Evolutionary conservation across 495 filamentous ascomycete genomes (phyloP).

Genomic region (Hypoxylon subgilvum): DNA sequence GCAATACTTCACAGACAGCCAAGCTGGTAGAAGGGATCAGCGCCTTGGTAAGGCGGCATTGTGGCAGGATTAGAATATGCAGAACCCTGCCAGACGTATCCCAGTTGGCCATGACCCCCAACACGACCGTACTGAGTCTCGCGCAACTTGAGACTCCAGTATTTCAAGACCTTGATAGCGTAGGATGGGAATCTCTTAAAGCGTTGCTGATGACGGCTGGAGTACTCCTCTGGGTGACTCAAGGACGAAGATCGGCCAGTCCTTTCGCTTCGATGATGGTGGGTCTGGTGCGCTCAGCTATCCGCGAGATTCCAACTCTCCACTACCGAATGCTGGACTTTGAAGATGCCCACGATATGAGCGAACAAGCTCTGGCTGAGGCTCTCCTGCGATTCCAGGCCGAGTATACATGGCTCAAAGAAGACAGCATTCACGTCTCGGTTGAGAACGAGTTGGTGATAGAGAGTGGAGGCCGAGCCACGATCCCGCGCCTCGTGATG

Average conservation of each 20-base stretch:
- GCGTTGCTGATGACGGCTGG: neutral
- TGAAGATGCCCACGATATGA: neutral
- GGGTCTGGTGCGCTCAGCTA: slow-evolving; percentile 11
- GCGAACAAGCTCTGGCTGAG: neutral
- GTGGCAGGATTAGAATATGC: no score
- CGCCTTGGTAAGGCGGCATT: no score
- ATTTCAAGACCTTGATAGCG: neutral
- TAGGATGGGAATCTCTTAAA: neutral
- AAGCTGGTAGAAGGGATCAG: no score
- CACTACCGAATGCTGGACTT: neutral
- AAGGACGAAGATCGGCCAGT: neutral
- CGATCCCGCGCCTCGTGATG: slow-evolving; percentile 43
- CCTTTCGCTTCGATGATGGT: slow-evolving; percentile 29
- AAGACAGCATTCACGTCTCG: neutral
- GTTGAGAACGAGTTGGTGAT: slow-evolving; percentile 12
- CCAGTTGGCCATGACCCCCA: no score
- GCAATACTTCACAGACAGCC: no score
- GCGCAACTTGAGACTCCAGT: neutral
- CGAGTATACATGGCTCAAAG: neutral
- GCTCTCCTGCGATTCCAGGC: neutral
- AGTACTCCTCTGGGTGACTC: slow-evolving; percentile 24
- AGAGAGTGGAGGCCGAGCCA: neutral
- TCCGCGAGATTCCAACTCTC: neutral
- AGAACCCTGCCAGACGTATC: no score
- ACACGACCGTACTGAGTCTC: neutral